phyloP scores from a whole-genome alignment of 176 grass and related monocot species.

The Zizania latifolia region DNA sequence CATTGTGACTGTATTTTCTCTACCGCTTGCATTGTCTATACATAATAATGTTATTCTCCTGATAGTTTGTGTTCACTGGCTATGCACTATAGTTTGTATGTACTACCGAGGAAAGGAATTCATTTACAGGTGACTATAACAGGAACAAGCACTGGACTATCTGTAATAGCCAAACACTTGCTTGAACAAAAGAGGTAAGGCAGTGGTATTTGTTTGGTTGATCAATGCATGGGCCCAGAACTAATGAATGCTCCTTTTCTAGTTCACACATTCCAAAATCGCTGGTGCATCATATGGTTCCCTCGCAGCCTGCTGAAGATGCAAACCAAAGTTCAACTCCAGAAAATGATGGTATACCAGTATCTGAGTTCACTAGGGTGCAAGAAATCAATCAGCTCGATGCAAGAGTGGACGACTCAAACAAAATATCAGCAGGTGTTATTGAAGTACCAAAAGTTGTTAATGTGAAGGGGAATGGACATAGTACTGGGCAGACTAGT shows the following conservation, averaged over 20 bases:
- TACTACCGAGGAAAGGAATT: conserved; percentile 6
- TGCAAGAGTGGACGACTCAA: conserved; percentile 22
- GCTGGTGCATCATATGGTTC: conserved; percentile 23
- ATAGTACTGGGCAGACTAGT: conserved; percentile 18
- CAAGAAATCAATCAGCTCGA: conserved; percentile 16
- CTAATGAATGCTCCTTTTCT: conserved; percentile 34
- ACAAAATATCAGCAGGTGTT: neutral
- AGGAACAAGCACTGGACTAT: conserved; percentile 15
- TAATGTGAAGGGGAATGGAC: conserved; percentile 15
- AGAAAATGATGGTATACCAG: conserved; percentile 21
- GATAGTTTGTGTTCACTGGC: neutral
- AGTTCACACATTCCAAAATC: conserved; percentile 31
- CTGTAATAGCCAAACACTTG: neutral
- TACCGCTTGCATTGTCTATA: neutral
- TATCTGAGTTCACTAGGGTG: conserved; percentile 26
- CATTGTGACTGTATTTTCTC: neutral
- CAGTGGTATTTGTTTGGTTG: neutral
- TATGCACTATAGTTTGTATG: neutral
- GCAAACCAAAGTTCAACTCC: conserved; percentile 18
- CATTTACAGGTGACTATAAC: conserved; percentile 27
- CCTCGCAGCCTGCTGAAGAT: conserved; percentile 23
- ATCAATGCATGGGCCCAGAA: neutral
- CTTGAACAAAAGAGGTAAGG: conserved; percentile 36
- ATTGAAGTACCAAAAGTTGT: conserved; percentile 18
- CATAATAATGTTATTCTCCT: neutral